Percentiles rank a stretch among this genome's conserved stretches.
Evolutionary conservation across 2,329 filamentous ascomycete genomes (phyloP).

Genomic region (Ophiostoma sp.): DNA sequence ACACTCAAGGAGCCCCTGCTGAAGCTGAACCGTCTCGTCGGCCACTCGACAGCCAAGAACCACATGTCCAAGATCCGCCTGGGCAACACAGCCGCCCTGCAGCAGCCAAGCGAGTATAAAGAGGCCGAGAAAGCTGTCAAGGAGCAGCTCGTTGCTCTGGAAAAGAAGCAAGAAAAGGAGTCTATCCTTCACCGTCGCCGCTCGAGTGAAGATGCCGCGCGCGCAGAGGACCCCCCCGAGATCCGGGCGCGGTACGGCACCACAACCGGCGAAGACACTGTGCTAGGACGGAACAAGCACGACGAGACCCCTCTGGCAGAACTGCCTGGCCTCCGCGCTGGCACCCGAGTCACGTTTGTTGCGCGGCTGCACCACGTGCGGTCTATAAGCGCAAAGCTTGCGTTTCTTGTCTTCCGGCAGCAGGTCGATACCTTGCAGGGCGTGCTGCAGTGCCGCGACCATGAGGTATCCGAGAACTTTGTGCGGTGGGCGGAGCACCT

Average conservation of each 20-base stretch:
- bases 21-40: conserved; percentile 37
- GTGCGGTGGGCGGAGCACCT: conserved; percentile 83
- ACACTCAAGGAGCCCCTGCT: conserved; percentile 36
- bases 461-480: conserved; percentile 64
- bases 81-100: conserved; percentile 35
- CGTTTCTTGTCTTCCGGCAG: conserved; percentile 82
- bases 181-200: conserved; percentile 32
- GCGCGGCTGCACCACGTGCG: conserved; percentile 73
- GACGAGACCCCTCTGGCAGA: conserved; percentile 26
- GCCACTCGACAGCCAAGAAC: conserved; percentile 37
- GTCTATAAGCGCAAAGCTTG: conserved; percentile 72
- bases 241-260: conserved; percentile 33
- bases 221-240: conserved; percentile 31
- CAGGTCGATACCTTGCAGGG: conserved; percentile 79
- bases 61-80: conserved; percentile 37
- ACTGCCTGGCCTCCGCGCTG: conserved; percentile 34
- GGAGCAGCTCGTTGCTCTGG: conserved; percentile 33
- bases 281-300: conserved; percentile 25
- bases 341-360: conserved; percentile 59
- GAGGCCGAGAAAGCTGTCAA: conserved; percentile 31
- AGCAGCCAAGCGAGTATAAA: conserved; percentile 31
- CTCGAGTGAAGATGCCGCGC: conserved; percentile 34
- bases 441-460: conserved; percentile 55
- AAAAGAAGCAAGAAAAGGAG: conserved; percentile 33
- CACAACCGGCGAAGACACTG: conserved; percentile 23